Percentiles rank a stretch among this genome's conserved stretches.
phyloP scores from a whole-genome alignment of 352 stramenopile species.

The Globisporangium middletonii region DNA sequence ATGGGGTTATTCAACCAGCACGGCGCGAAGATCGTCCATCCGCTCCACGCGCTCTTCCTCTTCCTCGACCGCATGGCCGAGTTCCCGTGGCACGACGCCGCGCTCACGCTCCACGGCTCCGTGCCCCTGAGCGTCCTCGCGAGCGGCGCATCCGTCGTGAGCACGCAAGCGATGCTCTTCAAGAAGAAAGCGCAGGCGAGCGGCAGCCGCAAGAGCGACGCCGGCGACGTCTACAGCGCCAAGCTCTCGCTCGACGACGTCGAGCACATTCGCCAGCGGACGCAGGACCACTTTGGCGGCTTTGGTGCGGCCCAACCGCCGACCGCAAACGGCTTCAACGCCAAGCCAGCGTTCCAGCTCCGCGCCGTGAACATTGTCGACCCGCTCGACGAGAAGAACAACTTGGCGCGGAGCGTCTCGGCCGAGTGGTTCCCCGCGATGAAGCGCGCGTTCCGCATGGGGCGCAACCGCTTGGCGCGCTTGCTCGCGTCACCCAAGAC shows the following conservation, averaged over 20 bases:
- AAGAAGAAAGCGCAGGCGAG: conserved; percentile 14
- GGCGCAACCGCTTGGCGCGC: conserved; percentile 41
- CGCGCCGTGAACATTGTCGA: conserved; percentile 88
- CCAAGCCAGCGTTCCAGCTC: conserved; percentile 47
- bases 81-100: conserved; percentile 83
- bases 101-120: conserved; percentile 70
- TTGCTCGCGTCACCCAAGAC: conserved; percentile 23
- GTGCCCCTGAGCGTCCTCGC: conserved; percentile 53
- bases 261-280: conserved; percentile 34
- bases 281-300: conserved; percentile 51
- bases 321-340: conserved; percentile 7
- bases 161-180: conserved; percentile 3
- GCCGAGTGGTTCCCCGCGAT: conserved; percentile 64
- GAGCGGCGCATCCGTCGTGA: conserved; percentile 30
- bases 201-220: background rate
- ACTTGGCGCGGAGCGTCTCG: conserved; percentile 77
- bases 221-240: conserved; percentile 11
- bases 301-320: conserved; percentile 27
- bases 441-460: conserved; percentile 59
- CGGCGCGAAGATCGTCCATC: conserved; percentile 58
- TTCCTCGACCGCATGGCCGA: conserved; percentile 82
- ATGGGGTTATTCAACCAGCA: conserved; percentile 87
- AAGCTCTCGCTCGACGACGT: conserved; percentile 41
- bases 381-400: conserved; percentile 83
- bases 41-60: conserved; percentile 76